A percentile compares a stretch with the other conserved stretches of the same genome.
phyloP scores from a whole-genome alignment of 371 early-diverging fungal genomes.

The Thermomucor indicae-seudaticae region DNA sequence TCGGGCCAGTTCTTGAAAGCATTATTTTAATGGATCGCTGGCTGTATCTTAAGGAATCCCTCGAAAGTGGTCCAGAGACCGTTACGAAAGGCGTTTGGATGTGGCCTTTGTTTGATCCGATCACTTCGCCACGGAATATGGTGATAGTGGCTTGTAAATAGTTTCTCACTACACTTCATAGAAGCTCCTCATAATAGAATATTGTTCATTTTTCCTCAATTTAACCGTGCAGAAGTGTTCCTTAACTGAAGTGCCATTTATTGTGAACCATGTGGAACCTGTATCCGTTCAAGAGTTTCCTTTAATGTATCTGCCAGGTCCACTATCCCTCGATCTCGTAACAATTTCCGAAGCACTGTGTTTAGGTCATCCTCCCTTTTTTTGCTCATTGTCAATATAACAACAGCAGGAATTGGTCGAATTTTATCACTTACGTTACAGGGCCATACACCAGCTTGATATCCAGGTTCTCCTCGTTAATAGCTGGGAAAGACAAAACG shows the following conservation, averaged over 20 bases:
- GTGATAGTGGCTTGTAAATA: constrained; percentile 38
- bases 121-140: constrained; percentile 39
- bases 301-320: not conserved
- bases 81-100: constrained; percentile 26
- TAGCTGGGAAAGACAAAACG: not conserved
- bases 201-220: no score
- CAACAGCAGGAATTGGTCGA: no score
- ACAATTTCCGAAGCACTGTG: no score
- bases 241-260: no score
- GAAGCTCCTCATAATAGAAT: no score
- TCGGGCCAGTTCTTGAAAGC: constrained; percentile 75
- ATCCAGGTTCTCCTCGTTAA: not conserved
- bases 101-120: constrained; percentile 40
- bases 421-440: constrained; percentile 5
- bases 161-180: not conserved
- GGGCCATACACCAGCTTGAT: not conserved
- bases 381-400: no score
- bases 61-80: not conserved
- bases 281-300: not conserved
- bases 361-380: no score
- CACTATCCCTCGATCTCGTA: not conserved
- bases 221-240: no score
- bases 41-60: constrained; percentile 53
- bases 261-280: no score
- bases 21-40: constrained; percentile 77